Evolutionary conservation across 1,284 basidiomycete species (phyloP).

Genomic region (Trichosporon sp.): DNA sequence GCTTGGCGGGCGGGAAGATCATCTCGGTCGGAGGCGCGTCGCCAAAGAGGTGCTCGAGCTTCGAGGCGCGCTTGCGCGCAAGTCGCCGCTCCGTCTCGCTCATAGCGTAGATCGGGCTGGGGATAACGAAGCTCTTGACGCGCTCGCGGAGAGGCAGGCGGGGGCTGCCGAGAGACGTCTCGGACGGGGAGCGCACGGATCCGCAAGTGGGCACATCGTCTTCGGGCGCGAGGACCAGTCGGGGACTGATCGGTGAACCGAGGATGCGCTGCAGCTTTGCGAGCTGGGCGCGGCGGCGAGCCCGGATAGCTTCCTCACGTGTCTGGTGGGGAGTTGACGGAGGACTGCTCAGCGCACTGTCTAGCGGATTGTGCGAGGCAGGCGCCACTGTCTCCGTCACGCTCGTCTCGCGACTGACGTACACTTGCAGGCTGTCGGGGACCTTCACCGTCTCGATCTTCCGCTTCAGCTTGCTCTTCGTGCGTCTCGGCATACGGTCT

Average conservation of each 20-base stretch:
- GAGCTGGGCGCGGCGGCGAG: conserved; percentile 36
- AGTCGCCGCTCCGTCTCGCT: conserved; percentile 35
- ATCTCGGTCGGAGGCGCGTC: conserved; percentile 38
- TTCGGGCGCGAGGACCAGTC: conserved; percentile 23
- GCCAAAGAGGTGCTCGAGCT: conserved; percentile 46
- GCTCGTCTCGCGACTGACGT: conserved; percentile 37
- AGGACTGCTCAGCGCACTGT: not conserved
- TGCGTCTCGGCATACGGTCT: not conserved
- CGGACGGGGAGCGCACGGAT: not conserved
- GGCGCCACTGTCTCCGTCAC: conserved; percentile 35
- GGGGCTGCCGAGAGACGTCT: not conserved
- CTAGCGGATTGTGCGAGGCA: not conserved
- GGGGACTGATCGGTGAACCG: conserved; percentile 36
- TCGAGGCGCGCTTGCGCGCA: conserved; percentile 38
- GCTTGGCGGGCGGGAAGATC: conserved; percentile 25
- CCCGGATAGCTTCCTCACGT: conserved; percentile 32
- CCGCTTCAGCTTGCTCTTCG: conserved; percentile 9
- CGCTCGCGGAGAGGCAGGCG: not conserved
- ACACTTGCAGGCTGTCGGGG: conserved; percentile 30
- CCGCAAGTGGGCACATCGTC: conserved; percentile 12
- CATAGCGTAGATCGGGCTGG: conserved; percentile 20
- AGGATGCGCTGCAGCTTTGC: conserved; percentile 44
- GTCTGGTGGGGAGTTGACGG: conserved; percentile 13
- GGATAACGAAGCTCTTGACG: not conserved
- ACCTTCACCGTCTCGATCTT: not conserved